A percentile compares a stretch with the other conserved stretches of the same genome.
phyloP scores from a whole-genome alignment of 768 basidiomycete species.

The Amanita polypyramis region DNA sequence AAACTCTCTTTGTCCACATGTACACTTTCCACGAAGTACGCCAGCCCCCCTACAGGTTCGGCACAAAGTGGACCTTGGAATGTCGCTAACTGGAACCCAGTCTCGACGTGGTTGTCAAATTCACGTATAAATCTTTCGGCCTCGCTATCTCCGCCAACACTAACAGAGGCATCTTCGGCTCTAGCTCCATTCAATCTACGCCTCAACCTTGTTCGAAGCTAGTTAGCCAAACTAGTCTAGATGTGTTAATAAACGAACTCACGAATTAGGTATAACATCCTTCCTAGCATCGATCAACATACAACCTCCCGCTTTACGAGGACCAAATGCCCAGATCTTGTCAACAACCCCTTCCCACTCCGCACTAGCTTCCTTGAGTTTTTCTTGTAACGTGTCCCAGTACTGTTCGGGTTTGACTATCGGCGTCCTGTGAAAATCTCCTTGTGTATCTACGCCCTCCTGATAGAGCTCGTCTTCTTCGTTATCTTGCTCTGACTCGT shows the following conservation, averaged over 20 bases:
- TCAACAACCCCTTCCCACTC: conserved; percentile 75
- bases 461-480: conserved; percentile 26
- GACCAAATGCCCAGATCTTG: conserved; percentile 86
- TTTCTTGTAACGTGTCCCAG: conserved; percentile 58
- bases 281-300: conserved; percentile 69
- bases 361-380: conserved; percentile 63
- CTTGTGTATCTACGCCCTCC: conserved; percentile 36
- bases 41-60: conserved; percentile 90
- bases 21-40: conserved; percentile 78
- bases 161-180: conserved; percentile 18
- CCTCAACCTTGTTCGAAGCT: conserved; percentile 32
- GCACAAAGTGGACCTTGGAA: conserved; percentile 93
- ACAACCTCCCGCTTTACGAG: conserved; percentile 78
- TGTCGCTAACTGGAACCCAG: conserved; percentile 90
- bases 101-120: conserved; percentile 79
- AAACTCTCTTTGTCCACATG: conserved; percentile 49
- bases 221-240: background rate
- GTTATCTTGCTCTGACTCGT: background rate
- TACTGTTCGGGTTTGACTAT: conserved; percentile 68
- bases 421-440: conserved; percentile 50
- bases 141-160: conserved; percentile 11
- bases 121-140: conserved; percentile 24
- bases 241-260: conserved; percentile 19
- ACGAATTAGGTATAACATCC: conserved; percentile 41
- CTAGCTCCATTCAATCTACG: conserved; percentile 34